Evolutionary conservation across 148 eudicot genomes (phyloP).

Genomic region (Fagopyrum homotropicum): DNA sequence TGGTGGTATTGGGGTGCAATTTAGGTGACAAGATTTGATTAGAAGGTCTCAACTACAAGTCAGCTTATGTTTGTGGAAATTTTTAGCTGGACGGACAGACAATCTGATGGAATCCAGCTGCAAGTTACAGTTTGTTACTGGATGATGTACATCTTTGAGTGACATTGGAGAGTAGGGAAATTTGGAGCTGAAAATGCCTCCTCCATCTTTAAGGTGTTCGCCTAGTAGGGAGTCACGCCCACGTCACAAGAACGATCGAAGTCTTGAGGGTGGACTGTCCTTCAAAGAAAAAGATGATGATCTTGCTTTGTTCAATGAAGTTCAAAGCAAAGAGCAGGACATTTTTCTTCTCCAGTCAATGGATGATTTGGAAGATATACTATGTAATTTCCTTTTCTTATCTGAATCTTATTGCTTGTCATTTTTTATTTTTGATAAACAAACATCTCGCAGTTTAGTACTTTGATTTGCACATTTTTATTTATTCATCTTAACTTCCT

Average conservation of each 20-base stretch:
- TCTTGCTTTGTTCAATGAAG: conserved; percentile 79
- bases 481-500: conserved; percentile 10
- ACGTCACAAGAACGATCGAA: conserved; percentile 78
- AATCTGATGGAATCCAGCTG: neutral
- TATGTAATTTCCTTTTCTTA: conserved; percentile 40
- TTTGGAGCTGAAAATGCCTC: conserved; percentile 48
- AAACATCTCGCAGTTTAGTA: neutral
- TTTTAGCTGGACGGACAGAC: neutral
- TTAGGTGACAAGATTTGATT: neutral
- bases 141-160: neutral
- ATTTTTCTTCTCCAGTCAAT: conserved; percentile 72
- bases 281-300: conserved; percentile 71
- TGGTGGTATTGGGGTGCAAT: neutral
- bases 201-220: conserved; percentile 65
- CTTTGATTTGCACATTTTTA: too few relatives aligned
- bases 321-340: conserved; percentile 65
- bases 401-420: neutral
- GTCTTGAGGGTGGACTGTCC: conserved; percentile 63
- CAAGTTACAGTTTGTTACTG: neutral
- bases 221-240: conserved; percentile 48
- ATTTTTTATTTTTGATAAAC: neutral
- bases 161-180: neutral
- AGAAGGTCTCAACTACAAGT: neutral
- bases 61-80: neutral
- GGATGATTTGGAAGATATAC: conserved; percentile 69